Conservation (phyloP, 768 basidiomycete species). For the Phallus indusiatus region DNA sequence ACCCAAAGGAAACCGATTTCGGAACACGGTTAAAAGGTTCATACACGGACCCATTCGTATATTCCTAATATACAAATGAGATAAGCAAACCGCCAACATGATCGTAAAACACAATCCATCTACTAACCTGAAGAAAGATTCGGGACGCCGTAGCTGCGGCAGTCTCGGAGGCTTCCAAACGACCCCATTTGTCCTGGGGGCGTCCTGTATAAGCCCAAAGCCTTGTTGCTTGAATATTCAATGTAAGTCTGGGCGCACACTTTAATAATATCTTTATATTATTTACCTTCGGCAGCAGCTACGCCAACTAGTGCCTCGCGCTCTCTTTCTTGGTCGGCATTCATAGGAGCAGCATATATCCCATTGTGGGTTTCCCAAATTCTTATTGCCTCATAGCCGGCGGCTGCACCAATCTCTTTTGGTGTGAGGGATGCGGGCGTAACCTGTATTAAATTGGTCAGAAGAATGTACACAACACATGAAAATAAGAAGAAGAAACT, state of each 20-base stretch:
- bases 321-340: slow-evolving; percentile 49
- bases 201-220: slow-evolving; percentile 44
- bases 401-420: slow-evolving; percentile 61
- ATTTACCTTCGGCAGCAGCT: slow-evolving; percentile 61
- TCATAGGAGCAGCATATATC: slow-evolving; percentile 43
- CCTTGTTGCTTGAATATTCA: slow-evolving; percentile 36
- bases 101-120: background rate
- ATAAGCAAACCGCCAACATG: background rate
- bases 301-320: slow-evolving; percentile 58
- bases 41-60: background rate
- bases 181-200: slow-evolving; percentile 34
- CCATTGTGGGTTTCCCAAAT: slow-evolving; percentile 49
- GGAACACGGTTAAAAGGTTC: background rate
- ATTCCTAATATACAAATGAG: background rate
- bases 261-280: background rate
- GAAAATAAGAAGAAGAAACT: slow-evolving; percentile 13
- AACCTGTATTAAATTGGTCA: slow-evolving; percentile 46
- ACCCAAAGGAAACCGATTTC: background rate
- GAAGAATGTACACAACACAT: background rate
- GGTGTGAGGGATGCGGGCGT: slow-evolving; percentile 26
- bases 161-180: slow-evolving; percentile 46
- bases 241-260: background rate
- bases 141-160: slow-evolving; percentile 59
- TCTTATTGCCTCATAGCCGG: slow-evolving; percentile 69
- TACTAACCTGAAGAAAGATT: slow-evolving; percentile 42